Percentiles rank a stretch among this genome's conserved stretches.
Conservation (phyloP, 495 filamentous ascomycete species). For the Lepidopterella palustris region DNA sequence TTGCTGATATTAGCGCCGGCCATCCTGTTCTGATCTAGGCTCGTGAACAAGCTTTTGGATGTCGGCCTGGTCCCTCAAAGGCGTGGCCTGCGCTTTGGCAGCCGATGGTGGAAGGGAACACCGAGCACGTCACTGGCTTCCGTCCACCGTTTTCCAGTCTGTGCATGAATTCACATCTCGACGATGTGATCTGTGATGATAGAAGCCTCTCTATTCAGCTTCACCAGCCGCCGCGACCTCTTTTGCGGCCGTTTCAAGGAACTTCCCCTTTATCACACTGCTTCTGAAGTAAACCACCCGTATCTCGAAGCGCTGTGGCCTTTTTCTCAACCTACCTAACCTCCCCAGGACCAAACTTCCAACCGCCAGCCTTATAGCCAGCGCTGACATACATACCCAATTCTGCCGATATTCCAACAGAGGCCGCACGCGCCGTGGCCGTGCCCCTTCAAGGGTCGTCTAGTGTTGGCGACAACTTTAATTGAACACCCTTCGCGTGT, state of each 20-base stretch:
- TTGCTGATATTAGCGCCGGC: not conserved
- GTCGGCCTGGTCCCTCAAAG: not conserved
- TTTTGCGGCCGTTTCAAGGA: not conserved
- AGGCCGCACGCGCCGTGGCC: not conserved
- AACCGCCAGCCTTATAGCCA: not conserved
- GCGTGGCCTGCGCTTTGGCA: not conserved
- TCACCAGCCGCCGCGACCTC: not conserved
- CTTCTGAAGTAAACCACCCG: not conserved
- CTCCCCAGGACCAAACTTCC: not conserved
- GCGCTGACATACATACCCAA: not conserved
- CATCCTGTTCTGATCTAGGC: not conserved
- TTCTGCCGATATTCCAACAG: not conserved
- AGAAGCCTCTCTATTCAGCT: not conserved
- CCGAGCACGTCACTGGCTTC: not conserved
- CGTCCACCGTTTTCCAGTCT: not conserved
- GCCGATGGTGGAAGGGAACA: no score
- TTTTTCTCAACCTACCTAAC: not conserved
- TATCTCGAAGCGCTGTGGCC: conserved; percentile 2
- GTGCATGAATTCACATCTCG: conserved; percentile 4
- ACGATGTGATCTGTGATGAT: not conserved
- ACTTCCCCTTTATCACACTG: not conserved
- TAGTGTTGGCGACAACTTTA: not conserved
- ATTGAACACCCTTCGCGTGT: not conserved
- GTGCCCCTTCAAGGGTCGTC: not conserved
- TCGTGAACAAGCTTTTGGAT: not conserved